Conservation (phyloP, 148 eudicot genomes). For the Amaranthus palmeri region DNA sequence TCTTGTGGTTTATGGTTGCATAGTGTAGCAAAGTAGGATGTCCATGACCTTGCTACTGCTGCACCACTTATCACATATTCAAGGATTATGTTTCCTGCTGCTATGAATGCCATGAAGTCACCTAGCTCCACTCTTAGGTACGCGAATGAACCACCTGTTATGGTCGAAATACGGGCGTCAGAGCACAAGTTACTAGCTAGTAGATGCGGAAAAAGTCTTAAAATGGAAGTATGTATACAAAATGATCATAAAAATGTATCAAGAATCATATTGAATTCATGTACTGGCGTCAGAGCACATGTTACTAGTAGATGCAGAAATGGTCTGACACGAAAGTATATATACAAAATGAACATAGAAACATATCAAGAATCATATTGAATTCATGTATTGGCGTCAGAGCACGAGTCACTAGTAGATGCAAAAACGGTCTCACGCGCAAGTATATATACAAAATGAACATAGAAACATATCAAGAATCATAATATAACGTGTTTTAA, state of each 20-base stretch:
- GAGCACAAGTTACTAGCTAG: neutral
- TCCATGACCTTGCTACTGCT: conserved; percentile 60
- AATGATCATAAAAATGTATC: neutral
- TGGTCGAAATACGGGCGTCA: neutral
- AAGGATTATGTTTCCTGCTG: conserved; percentile 72
- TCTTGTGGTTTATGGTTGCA: conserved; percentile 38
- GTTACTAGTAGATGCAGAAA: no score
- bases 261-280: neutral
- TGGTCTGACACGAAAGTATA: no score
- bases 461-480: no score
- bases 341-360: no score
- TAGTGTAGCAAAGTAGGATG: conserved; percentile 63
- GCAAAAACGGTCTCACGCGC: no score
- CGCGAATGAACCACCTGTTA: conserved; percentile 68
- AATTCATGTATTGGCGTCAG: neutral
- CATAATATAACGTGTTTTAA: no score
- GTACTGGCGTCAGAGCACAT: neutral
- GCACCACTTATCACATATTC: conserved; percentile 51
- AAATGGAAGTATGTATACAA: no score
- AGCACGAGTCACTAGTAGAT: no score
- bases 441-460: no score
- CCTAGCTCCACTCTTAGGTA: conserved; percentile 65
- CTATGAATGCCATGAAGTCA: conserved; percentile 67
- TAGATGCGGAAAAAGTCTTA: no score
- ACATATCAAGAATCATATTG: neutral